These are phyloP conservation scores for Sophora flavescens DNA, from an alignment of 306 rosid species.

Conservation along the genomic window DNA sequence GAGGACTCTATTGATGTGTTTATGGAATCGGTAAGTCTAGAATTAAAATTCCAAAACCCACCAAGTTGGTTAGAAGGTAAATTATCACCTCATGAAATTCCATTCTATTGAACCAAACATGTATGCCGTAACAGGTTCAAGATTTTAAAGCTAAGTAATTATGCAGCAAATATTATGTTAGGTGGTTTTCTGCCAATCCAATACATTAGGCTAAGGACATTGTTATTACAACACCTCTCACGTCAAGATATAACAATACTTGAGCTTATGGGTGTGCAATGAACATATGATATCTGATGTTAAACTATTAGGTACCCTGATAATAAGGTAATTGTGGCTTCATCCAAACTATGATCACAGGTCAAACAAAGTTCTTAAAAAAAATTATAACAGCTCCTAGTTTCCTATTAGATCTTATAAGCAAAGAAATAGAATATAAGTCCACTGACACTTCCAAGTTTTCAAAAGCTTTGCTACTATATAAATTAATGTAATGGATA, in stretches of 20 bases:
- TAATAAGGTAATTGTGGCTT: neutral
- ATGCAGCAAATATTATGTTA: constrained; percentile 41
- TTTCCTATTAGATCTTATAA: constrained; percentile 19
- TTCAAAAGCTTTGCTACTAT: neutral
- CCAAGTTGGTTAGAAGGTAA: constrained; percentile 30
- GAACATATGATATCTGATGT: neutral
- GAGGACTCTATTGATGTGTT: constrained; percentile 8
- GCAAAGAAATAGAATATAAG: constrained; percentile 28
- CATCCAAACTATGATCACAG: no score
- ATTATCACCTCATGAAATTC: constrained; percentile 26
- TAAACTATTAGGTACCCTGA: constrained; percentile 2
- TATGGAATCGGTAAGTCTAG: constrained; percentile 42
- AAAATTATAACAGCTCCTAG: neutral
- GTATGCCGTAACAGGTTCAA: constrained; percentile 21
- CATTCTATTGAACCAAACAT: constrained; percentile 22
- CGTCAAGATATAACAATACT: no score
- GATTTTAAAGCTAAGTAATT: constrained; percentile 39
- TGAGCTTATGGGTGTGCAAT: constrained; percentile 1
- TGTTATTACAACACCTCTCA: no score
- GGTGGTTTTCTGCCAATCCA: constrained; percentile 33
- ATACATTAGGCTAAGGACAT: no score
- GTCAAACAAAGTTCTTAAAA: no score
- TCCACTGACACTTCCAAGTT: constrained; percentile 36
- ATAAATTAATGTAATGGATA: constrained; percentile 9
- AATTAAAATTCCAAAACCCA: constrained; percentile 33